Base-by-base conservation (phyloP, 305 asterid species). In the Euphrasia arctica region DNA sequence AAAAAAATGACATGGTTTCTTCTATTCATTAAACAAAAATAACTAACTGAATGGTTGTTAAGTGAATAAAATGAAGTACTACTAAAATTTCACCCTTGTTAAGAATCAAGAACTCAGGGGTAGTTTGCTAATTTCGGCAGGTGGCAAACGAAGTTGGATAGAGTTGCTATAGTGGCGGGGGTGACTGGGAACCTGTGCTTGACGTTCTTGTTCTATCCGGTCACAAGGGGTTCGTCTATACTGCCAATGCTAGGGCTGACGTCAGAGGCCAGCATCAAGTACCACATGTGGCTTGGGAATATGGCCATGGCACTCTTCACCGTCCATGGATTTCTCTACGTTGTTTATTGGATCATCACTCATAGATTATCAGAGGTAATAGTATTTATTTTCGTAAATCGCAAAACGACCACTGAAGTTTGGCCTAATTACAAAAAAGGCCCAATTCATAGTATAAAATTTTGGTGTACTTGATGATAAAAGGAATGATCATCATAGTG, bases 211-310 rank as follows among this genome's bases (percentile, higher is more conserved):
- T 87, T 87, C 70, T 79, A 75, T 45, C 95, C 95, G 43, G 91
- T 87, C 64, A 83, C 85, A 3, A 75, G 91, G 1, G 89, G 83
- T 0, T 87, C 95, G 0, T 87, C 95, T 1, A 66, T 84, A 70
- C 58, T 87, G 8, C 86, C 76, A 0, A 34, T 84, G 3, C 70
- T 87, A 11, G 91, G 95, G 7, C 75, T 87, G 8, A 82, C 91
- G 1, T 87, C 91, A 0, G 95, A 87, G 75, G 75, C 81, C 3
- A 82, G 95, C 65, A 76, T 87, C 64, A 87, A 87, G 70, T 84
- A 87, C 65, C 95, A 87, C 54, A 82, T 87, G 51, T 87, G 95
- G 95, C 68, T 87, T 4, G 95, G 95, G 0, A 87, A 87, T 58
- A 79, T 82, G 15, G 74, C 72, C 18, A 79, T 82, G 85, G 47